Percentiles rank a stretch among this genome's conserved stretches.
Conservation (phyloP, 225 moss, liverwort and hornwort genomes). For the Thuidium tamariscinum region DNA sequence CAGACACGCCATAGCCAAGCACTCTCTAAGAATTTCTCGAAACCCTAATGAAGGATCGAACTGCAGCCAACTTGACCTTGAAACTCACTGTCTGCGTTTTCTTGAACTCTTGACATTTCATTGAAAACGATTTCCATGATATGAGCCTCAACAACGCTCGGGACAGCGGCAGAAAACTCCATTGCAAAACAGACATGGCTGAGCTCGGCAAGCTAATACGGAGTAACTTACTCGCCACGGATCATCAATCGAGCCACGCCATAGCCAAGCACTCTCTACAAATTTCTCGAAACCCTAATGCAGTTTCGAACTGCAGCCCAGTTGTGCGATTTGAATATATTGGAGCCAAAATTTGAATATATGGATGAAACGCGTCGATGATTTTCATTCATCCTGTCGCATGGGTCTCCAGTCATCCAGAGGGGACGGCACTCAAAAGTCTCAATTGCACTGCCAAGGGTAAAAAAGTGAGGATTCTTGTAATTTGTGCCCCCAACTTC, state of each 20-base stretch:
- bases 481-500: background rate
- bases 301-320: too few relatives aligned
- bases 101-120: background rate
- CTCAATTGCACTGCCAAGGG: background rate
- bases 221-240: too few relatives aligned
- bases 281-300: background rate
- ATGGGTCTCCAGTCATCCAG: background rate
- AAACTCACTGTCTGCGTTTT: background rate
- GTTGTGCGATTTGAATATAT: background rate
- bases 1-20: too few relatives aligned
- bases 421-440: background rate
- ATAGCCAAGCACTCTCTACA: background rate
- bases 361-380: background rate
- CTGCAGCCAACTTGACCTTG: too few relatives aligned
- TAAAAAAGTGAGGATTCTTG: background rate
- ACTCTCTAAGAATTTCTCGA: too few relatives aligned
- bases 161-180: background rate
- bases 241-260: background rate
- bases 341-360: background rate
- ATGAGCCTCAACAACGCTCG: background rate
- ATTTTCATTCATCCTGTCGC: background rate
- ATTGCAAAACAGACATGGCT: background rate
- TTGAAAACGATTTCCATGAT: too few relatives aligned
- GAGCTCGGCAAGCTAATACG: background rate
- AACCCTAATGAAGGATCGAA: too few relatives aligned